A percentile compares a stretch with the other conserved stretches of the same genome.
These are phyloP conservation scores for Macrocybe sp. DNA, from an alignment of 1,284 basidiomycete species.

Conservation along the genomic window DNA sequence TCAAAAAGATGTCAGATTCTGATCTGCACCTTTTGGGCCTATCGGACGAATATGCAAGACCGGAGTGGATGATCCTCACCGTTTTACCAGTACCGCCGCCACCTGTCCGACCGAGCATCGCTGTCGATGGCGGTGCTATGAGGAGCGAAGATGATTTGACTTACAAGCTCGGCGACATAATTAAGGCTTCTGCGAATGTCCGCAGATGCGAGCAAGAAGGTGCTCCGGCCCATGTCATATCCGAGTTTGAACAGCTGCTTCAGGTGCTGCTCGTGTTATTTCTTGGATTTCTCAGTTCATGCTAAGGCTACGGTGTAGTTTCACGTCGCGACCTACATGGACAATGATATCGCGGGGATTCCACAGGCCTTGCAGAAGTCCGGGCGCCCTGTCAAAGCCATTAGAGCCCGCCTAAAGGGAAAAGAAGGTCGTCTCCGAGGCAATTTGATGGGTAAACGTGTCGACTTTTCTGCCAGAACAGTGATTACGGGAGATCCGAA, in stretches of 20 bases:
- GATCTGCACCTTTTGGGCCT: conserved; percentile 93
- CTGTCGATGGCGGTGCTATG: conserved; percentile 94
- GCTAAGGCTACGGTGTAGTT: conserved; percentile 47
- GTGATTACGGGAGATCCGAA: conserved; percentile 99
- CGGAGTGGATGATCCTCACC: conserved; percentile 99
- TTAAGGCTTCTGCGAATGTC: conserved; percentile 92
- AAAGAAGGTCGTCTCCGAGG: conserved; percentile 98
- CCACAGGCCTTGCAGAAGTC: conserved; percentile 98
- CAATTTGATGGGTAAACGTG: conserved; percentile 99
- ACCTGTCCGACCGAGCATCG: conserved; percentile 95
- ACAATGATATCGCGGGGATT: conserved; percentile 98
- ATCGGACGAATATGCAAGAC: conserved; percentile 93
- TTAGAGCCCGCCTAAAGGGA: conserved; percentile 96
- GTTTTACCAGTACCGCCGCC: conserved; percentile 98
- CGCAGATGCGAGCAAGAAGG: conserved; percentile 95
- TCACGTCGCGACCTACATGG: conserved; percentile 99
- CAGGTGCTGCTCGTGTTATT: conserved; percentile 49
- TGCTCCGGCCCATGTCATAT: conserved; percentile 93
- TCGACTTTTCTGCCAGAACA: conserved; percentile 98
- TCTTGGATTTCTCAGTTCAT: conserved; percentile 1
- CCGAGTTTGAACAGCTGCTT: conserved; percentile 94
- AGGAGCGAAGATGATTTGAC: conserved; percentile 98
- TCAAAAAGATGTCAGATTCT: conserved; percentile 89
- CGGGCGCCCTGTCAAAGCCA: conserved; percentile 96
- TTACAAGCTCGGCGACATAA: conserved; percentile 96